These are phyloP conservation scores for Globisporangium emineosum DNA, from an alignment of 352 stramenopile genomes.

Conservation along the genomic window DNA sequence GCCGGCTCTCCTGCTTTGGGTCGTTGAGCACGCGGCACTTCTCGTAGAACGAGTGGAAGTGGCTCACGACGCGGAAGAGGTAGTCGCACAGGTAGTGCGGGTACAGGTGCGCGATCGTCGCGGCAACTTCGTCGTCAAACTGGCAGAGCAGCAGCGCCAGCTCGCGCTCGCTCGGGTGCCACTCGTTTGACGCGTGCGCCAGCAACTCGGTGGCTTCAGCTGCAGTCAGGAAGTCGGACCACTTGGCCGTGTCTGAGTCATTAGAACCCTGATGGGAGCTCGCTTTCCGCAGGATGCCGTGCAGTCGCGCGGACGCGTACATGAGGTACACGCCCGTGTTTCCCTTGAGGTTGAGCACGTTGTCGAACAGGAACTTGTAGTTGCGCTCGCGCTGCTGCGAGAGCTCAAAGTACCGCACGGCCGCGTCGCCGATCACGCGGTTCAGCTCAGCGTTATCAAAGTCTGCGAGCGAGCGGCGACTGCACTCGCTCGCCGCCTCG, in stretches of 20 bases:
- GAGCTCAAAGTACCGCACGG: slow-evolving; percentile 83
- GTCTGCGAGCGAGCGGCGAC: slow-evolving; percentile 48
- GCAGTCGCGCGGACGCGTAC: slow-evolving; percentile 72
- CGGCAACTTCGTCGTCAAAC: slow-evolving; percentile 74
- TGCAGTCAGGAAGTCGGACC: slow-evolving; percentile 25
- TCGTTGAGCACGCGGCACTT: slow-evolving; percentile 71
- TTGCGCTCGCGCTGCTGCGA: slow-evolving; percentile 80
- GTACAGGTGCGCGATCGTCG: slow-evolving; percentile 53
- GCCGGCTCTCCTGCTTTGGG: slow-evolving; percentile 55
- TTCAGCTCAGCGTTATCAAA: slow-evolving; percentile 33
- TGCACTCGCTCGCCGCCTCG: slow-evolving; percentile 57
- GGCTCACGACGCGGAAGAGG: slow-evolving; percentile 68
- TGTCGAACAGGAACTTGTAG: slow-evolving; percentile 86
- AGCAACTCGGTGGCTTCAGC: slow-evolving; percentile 36
- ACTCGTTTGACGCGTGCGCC: slow-evolving; percentile 38
- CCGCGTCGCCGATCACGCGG: slow-evolving; percentile 61
- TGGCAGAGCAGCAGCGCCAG: slow-evolving; percentile 73
- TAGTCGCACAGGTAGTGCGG: slow-evolving; percentile 83
- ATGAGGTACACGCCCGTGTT: slow-evolving; percentile 85
- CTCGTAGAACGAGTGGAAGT: slow-evolving; percentile 85
- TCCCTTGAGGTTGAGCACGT: slow-evolving; percentile 76
- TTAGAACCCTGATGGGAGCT: slow-evolving; percentile 15
- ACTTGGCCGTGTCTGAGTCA: slow-evolving; percentile 22
- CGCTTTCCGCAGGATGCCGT: slow-evolving; percentile 70
- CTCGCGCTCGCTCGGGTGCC: slow-evolving; percentile 63